phyloP scores from a whole-genome alignment of 257 asterid species.

The Vinca minor region DNA sequence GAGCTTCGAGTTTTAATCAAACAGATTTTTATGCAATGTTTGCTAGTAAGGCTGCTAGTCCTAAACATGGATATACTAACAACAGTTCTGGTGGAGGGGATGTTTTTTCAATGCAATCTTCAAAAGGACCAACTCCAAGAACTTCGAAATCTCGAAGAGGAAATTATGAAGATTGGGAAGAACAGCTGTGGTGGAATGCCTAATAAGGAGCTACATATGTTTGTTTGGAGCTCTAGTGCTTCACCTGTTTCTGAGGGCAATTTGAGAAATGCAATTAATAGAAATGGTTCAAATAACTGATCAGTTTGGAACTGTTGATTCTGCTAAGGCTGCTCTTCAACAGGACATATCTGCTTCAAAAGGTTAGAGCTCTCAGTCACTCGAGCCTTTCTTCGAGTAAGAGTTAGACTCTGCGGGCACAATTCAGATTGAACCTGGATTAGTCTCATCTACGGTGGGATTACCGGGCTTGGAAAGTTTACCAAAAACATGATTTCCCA shows the following conservation, averaged over 20 bases:
- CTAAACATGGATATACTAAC: slow-evolving; percentile 59
- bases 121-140: slow-evolving; percentile 76
- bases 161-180: slow-evolving; percentile 57
- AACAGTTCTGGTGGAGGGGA: slow-evolving; percentile 67
- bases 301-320: slow-evolving; percentile 38
- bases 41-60: slow-evolving; percentile 64
- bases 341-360: slow-evolving; percentile 45
- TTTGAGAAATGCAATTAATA: slow-evolving; percentile 44
- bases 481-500: too few species aligned
- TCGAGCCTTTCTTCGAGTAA: too few species aligned
- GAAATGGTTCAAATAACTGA: too few species aligned
- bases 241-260: slow-evolving; percentile 81
- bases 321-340: slow-evolving; percentile 41
- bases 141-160: slow-evolving; percentile 87
- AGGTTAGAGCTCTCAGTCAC: too few species aligned
- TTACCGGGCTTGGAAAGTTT: too few species aligned
- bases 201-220: slow-evolving; percentile 86
- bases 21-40: slow-evolving; percentile 89
- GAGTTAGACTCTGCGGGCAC: too few species aligned
- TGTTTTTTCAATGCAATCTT: slow-evolving; percentile 57
- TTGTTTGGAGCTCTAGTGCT: slow-evolving; percentile 92
- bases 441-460: too few species aligned
- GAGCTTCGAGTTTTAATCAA: slow-evolving; percentile 79
- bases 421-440: too few species aligned
- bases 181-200: slow-evolving; percentile 23